Conservation (phyloP, 1,284 basidiomycete species). For the Ceratobasidium sp. region DNA sequence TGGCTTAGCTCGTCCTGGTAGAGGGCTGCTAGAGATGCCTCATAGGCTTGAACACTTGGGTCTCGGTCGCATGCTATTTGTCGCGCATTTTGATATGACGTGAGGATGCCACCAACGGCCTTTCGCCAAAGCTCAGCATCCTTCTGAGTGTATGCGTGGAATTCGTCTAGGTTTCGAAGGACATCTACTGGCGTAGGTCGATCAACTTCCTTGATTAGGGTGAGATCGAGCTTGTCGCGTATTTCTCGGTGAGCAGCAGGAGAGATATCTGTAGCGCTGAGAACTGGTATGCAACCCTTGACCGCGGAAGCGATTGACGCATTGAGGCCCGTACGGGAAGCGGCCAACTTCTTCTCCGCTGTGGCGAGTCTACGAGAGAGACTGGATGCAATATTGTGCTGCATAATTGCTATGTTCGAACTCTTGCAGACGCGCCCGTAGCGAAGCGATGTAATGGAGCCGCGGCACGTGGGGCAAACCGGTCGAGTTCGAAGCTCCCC, state of each 20-base stretch:
- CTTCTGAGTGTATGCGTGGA: not conserved
- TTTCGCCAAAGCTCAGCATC: slow-evolving; percentile 54
- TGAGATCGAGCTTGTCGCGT: not conserved
- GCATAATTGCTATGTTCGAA: slow-evolving; percentile 69
- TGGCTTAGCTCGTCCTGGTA: slow-evolving; percentile 60
- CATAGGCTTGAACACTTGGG: slow-evolving; percentile 64
- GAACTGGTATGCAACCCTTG: not conserved
- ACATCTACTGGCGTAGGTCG: not conserved
- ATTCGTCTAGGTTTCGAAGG: not conserved
- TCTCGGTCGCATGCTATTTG: slow-evolving; percentile 59
- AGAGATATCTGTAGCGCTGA: not conserved
- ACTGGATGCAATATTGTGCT: slow-evolving; percentile 64
- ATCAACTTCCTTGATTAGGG: not conserved
- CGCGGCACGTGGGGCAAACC: slow-evolving; percentile 66
- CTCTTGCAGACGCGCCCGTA: slow-evolving; percentile 71
- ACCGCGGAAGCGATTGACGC: not conserved
- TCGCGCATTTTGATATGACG: slow-evolving; percentile 55
- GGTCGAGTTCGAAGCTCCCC: slow-evolving; percentile 54
- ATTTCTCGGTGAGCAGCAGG: slow-evolving; percentile 2
- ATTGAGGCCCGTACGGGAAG: not conserved
- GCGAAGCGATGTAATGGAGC: slow-evolving; percentile 62
- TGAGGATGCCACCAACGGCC: slow-evolving; percentile 52
- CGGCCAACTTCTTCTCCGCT: not conserved
- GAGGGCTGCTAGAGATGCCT: slow-evolving; percentile 63
- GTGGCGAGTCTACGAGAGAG: slow-evolving; percentile 8